These are phyloP conservation scores for Volvariella volvacea DNA, from an alignment of 1,284 basidiomycete species.

Conservation along the genomic window DNA sequence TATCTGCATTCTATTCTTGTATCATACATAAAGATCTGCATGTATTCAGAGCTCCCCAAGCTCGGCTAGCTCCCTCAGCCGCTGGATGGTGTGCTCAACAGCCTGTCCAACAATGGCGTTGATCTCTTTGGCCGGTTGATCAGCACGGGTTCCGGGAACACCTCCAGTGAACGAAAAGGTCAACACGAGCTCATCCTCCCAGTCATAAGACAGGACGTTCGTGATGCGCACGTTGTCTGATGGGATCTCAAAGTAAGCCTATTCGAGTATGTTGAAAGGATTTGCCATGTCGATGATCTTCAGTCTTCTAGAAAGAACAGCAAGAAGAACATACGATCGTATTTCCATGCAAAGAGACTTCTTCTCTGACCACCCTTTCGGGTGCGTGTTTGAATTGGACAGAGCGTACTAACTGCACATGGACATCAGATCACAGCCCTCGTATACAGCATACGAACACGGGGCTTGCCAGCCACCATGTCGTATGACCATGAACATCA, in stretches of 20 bases:
- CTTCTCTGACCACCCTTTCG: conserved; percentile 13
- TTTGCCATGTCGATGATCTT: background rate
- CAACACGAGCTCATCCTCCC: conserved; percentile 18
- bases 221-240: conserved; percentile 18
- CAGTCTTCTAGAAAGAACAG: background rate
- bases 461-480: too few species aligned
- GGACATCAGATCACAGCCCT: background rate
- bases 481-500: too few species aligned
- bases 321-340: conserved; percentile 19
- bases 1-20: conserved; percentile 1
- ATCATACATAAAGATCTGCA: background rate
- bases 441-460: background rate
- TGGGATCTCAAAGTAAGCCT: conserved; percentile 24
- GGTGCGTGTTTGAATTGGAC: conserved; percentile 14
- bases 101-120: conserved; percentile 18
- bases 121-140: conserved; percentile 14
- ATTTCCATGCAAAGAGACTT: conserved; percentile 14
- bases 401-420: conserved; percentile 17
- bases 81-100: conserved; percentile 18
- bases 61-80: conserved; percentile 19
- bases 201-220: conserved; percentile 24
- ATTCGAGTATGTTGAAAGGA: background rate
- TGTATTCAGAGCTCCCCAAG: conserved; percentile 10
- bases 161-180: conserved; percentile 26
- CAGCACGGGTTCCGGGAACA: conserved; percentile 16